Base-by-base conservation (phyloP, 2,329 filamentous ascomycete genomes). In the Arachnomyces sp. region DNA sequence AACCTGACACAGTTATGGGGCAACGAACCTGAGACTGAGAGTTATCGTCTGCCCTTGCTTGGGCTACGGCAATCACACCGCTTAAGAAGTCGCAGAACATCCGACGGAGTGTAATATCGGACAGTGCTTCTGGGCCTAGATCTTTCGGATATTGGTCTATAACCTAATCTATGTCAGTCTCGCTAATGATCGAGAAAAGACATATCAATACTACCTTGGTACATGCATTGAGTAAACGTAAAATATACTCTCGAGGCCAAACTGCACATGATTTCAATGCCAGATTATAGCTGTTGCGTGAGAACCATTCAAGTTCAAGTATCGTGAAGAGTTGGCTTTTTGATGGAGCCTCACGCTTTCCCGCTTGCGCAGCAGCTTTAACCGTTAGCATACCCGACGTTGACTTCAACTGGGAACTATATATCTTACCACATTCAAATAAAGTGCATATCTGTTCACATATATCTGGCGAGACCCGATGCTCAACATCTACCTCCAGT, bases 251-350 rank as follows among this genome's bases (percentile, higher is more conserved):
- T 1, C 79, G 67, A 16, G 73, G 57, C 70, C 82, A 81, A 1
- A 73, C 66, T 2, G 71, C 68, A 48, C 71, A 73, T 43, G 81
- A 69, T 44, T 79, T 77, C 3, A 90, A 61, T 0, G 79, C 81
- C 5, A 88, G 59, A 49, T 92, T 93, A 65, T 93, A 94, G 1
- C 82, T 74, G 47, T 84, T 90, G 46, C 81, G 81, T 29, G 81
- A 82, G 56, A 94, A 89, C 87, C 87, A 94, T 49, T 89, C 74
- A 3, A 93, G 67, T 51, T 94, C 87, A 2, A 69, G 58, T 0
- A 71, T 43, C 1, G 72, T 75, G 53, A 88, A 87, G 1, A 71
- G 42, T 45, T 62, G 74, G 25, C 62, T 59, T 7, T 65, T 67
- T 13, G 64, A 51, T 31, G 51, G 57, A 47, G 65, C 65, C 38